These are phyloP conservation scores for Yamadazyma akitaensis DNA, from an alignment of 805 yeast species.

Conservation along the genomic window DNA sequence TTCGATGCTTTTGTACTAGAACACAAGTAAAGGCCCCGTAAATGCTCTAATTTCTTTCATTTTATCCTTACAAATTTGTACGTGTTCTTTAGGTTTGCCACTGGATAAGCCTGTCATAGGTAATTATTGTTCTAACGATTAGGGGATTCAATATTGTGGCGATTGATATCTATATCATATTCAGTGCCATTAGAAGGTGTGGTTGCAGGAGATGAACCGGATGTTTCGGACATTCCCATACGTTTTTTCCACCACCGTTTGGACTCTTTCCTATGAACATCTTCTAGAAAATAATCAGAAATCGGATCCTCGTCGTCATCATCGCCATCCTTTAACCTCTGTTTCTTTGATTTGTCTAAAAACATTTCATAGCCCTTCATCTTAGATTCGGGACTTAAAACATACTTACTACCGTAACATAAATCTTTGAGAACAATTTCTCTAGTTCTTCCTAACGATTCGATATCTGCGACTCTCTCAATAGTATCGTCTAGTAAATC, in stretches of 20 bases:
- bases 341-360: constrained; percentile 9
- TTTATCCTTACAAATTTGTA: too few relatives aligned
- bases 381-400: constrained; percentile 13
- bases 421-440: constrained; percentile 73
- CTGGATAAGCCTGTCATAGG: neutral
- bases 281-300: constrained; percentile 37
- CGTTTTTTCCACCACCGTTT: constrained; percentile 54
- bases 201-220: neutral
- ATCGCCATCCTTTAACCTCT: constrained; percentile 13
- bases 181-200: constrained; percentile 11
- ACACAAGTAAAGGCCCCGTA: too few relatives aligned
- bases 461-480: constrained; percentile 70
- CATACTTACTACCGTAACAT: constrained; percentile 46
- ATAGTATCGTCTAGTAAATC: constrained; percentile 61
- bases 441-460: constrained; percentile 72
- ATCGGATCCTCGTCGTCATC: constrained; percentile 17
- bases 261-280: constrained; percentile 49
- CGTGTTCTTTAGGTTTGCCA: neutral
- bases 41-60: too few relatives aligned
- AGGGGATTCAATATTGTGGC: neutral
- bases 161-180: constrained; percentile 12
- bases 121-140: too few relatives aligned
- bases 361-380: constrained; percentile 2
- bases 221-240: constrained; percentile 17
- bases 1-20: too few relatives aligned